Evolutionary conservation across 1,284 basidiomycete genomes (phyloP).

Genomic region (Golubevia pallescens): DNA sequence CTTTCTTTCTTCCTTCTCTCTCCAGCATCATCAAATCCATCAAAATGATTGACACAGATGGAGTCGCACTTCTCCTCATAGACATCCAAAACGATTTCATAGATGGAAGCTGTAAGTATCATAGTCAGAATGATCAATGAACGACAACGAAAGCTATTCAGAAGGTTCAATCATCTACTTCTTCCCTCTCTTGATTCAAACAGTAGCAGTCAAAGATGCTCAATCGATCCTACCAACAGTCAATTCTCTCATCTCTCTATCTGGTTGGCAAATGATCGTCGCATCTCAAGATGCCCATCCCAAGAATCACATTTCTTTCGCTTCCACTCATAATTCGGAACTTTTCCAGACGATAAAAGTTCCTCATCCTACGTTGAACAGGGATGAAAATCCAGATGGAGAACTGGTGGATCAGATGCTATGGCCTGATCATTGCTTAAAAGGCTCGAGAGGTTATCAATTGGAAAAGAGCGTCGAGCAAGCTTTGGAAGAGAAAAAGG

Average conservation of each 20-base stretch:
- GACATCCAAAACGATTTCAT: too few species aligned
- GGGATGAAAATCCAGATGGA: neutral
- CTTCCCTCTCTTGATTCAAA: neutral
- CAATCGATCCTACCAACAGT: constrained; percentile 5
- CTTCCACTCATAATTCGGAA: constrained; percentile 16
- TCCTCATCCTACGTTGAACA: constrained; percentile 20
- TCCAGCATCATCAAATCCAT: too few species aligned
- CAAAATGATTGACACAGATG: too few species aligned
- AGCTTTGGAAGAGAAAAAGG: constrained; percentile 5
- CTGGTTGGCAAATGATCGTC: constrained; percentile 14
- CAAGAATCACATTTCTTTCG: constrained; percentile 34
- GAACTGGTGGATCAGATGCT: constrained; percentile 24
- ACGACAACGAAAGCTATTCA: too few species aligned
- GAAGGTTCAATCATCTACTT: too few species aligned
- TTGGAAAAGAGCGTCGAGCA: constrained; percentile 13
- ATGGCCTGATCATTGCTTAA: constrained; percentile 43
- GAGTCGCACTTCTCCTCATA: too few species aligned
- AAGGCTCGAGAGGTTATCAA: constrained; percentile 22
- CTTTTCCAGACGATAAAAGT: constrained; percentile 15
- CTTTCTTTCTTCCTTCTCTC: too few species aligned
- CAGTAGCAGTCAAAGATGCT: constrained; percentile 21
- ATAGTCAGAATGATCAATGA: too few species aligned
- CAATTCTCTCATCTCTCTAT: constrained; percentile 4
- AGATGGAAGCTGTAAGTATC: too few species aligned
- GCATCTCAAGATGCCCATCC: constrained; percentile 32